Conservation (phyloP, 129 eudicot genomes). For the Lonicera japonica region DNA sequence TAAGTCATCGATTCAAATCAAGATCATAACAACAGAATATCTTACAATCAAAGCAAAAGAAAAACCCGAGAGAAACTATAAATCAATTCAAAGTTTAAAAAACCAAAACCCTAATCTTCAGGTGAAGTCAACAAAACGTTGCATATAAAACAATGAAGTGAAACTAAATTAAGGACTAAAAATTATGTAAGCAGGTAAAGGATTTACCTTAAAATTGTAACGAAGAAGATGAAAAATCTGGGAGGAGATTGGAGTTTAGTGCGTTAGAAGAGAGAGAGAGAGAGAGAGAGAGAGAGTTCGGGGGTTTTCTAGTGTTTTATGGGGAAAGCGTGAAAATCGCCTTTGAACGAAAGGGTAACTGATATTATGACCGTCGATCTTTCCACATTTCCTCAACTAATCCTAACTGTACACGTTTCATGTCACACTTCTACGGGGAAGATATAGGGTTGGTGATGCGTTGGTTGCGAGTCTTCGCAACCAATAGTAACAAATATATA, state of each 20-base stretch:
- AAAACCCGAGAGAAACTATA: constrained; percentile 2
- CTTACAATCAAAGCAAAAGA: constrained; percentile 7
- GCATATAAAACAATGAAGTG: not conserved
- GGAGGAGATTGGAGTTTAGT: not conserved
- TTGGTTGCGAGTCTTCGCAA: too few relatives aligned
- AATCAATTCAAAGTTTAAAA: not conserved
- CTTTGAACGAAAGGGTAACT: constrained; percentile 19
- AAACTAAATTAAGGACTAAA: not conserved
- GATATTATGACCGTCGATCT: constrained; percentile 33
- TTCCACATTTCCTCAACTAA: constrained; percentile 12
- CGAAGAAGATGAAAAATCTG: not conserved
- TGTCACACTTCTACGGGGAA: too few relatives aligned
- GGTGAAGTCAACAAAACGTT: constrained; percentile 12
- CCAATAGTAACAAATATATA: too few relatives aligned
- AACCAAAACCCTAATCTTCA: constrained; percentile 17
- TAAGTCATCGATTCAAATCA: not conserved
- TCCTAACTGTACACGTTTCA: constrained; percentile 36
- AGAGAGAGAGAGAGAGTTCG: constrained; percentile 16
- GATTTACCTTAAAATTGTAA: constrained; percentile 18
- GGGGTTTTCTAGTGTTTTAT: constrained; percentile 14
- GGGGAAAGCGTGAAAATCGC: constrained; percentile 29
- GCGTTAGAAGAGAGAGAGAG: constrained; percentile 16
- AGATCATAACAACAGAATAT: too few relatives aligned
- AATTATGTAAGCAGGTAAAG: too few relatives aligned
- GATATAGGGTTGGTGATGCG: too few relatives aligned